A percentile compares a stretch with the other conserved stretches of the same genome.
phyloP scores from a whole-genome alignment of 768 basidiomycete genomes.

The Kwoniella newhampshirensis region DNA sequence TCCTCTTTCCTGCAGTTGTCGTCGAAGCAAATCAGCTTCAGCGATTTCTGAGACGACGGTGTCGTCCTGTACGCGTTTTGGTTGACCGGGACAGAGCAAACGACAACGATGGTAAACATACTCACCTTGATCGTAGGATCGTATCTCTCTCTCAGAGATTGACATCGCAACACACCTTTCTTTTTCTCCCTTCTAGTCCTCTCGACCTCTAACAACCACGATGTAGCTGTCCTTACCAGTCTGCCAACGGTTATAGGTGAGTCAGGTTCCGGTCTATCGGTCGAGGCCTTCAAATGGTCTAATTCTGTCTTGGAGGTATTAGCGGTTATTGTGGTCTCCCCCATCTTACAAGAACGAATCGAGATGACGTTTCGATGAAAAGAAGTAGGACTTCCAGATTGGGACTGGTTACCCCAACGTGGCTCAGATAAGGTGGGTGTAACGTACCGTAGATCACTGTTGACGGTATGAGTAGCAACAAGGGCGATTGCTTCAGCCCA shows the following conservation, averaged over 20 bases:
- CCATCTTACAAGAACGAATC: too few species aligned
- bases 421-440: neutral
- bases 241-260: constrained; percentile 15
- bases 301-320: constrained; percentile 13
- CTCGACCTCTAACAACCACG: constrained; percentile 24
- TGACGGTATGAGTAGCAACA: constrained; percentile 30
- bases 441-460: constrained; percentile 40
- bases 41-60: too few species aligned
- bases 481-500: neutral
- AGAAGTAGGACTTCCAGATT: too few species aligned
- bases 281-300: constrained; percentile 16
- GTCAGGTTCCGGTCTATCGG: neutral
- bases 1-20: constrained; percentile 1
- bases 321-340: neutral
- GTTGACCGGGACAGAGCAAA: too few species aligned
- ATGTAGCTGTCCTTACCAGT: constrained; percentile 18
- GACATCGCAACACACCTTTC: constrained; percentile 27
- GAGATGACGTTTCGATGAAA: too few species aligned
- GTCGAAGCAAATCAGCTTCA: neutral
- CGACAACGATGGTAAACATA: neutral
- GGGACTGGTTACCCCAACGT: too few species aligned
- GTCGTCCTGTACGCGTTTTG: too few species aligned
- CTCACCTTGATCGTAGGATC: constrained; percentile 18
- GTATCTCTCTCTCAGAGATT: constrained; percentile 24
- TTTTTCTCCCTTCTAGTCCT: constrained; percentile 13